phyloP scores from a whole-genome alignment of 2,329 filamentous ascomycete genomes.

The Epichloe scottii region DNA sequence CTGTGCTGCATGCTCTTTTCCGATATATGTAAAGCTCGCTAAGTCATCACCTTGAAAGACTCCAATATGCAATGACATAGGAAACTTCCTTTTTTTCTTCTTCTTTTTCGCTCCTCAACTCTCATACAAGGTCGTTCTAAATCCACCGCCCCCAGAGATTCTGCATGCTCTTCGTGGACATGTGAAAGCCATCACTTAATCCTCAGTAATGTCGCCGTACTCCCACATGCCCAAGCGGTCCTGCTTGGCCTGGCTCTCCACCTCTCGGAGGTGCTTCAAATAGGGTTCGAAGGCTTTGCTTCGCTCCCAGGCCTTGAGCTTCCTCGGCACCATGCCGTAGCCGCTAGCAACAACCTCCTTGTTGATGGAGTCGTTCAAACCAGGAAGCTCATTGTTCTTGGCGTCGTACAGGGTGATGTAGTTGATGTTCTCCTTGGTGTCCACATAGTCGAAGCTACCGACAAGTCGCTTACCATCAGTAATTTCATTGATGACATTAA shows the following conservation, averaged over 20 bases:
- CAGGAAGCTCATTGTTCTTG: constrained; percentile 40
- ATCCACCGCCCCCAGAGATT: neutral
- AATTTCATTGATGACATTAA: constrained; percentile 60
- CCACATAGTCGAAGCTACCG: constrained; percentile 79
- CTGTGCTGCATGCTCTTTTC: neutral
- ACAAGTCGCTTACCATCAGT: constrained; percentile 70
- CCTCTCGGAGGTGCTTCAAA: constrained; percentile 57
- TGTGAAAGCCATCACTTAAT: constrained; percentile 34
- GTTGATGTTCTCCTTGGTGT: constrained; percentile 63
- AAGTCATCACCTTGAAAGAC: neutral
- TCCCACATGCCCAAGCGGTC: constrained; percentile 88
- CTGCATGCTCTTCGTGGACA: neutral
- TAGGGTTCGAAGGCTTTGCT: constrained; percentile 55
- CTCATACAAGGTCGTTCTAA: neutral
- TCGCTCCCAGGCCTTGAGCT: constrained; percentile 85
- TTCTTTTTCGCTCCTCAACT: neutral
- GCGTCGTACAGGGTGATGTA: constrained; percentile 84
- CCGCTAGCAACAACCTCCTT: constrained; percentile 75
- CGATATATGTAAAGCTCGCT: constrained; percentile 3
- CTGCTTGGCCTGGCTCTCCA: constrained; percentile 67
- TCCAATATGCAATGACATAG: constrained; percentile 1
- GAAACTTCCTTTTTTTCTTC: neutral
- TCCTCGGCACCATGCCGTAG: constrained; percentile 80
- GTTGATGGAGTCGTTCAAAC: constrained; percentile 71
- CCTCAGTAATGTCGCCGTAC: constrained; percentile 92